Percentiles rank a stretch among this genome's conserved stretches.
These are phyloP conservation scores for Alternaria sp. DNA, from an alignment of 2,329 filamentous ascomycete genomes.

Conservation along the genomic window DNA sequence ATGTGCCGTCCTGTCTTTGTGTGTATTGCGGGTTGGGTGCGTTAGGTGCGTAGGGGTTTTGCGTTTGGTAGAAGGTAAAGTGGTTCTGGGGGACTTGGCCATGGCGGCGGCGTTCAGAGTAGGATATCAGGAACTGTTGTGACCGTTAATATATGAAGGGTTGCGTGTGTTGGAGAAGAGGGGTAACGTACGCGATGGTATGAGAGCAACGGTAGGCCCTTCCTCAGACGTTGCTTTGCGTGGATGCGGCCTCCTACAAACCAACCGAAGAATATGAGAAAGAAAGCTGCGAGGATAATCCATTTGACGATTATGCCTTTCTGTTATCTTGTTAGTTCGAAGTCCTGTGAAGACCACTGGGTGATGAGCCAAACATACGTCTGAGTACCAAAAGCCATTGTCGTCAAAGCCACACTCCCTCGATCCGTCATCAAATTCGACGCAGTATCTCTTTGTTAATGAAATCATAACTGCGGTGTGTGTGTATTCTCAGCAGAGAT, in stretches of 20 bases:
- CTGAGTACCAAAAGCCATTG: constrained; percentile 43
- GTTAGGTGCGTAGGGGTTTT: constrained; percentile 21
- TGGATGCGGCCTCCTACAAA: constrained; percentile 73
- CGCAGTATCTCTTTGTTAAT: constrained; percentile 37
- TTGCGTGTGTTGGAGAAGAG: not conserved
- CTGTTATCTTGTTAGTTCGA: constrained; percentile 47
- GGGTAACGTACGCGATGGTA: constrained; percentile 66
- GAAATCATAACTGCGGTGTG: constrained; percentile 29
- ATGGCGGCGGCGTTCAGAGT: constrained; percentile 43
- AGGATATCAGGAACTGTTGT: constrained; percentile 52
- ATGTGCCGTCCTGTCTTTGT: constrained; percentile 38
- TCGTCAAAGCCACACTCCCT: constrained; percentile 39
- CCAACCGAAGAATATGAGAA: constrained; percentile 65
- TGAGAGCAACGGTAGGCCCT: constrained; percentile 67
- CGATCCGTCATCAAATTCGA: constrained; percentile 31
- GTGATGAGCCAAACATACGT: constrained; percentile 26
- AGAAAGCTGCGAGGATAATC: constrained; percentile 68
- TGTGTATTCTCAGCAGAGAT: not conserved
- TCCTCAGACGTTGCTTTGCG: constrained; percentile 69
- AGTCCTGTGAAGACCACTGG: not conserved
- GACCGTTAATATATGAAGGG: not conserved
- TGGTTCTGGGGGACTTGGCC: constrained; percentile 44
- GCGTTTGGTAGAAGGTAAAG: constrained; percentile 48
- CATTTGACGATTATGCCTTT: constrained; percentile 73
- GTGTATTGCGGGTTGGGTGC: constrained; percentile 21